Evolutionary conservation across 1,284 basidiomycete genomes (phyloP), one percentile per base, ranked within the genome.

Genomic region (Boletus smithii): DNA sequence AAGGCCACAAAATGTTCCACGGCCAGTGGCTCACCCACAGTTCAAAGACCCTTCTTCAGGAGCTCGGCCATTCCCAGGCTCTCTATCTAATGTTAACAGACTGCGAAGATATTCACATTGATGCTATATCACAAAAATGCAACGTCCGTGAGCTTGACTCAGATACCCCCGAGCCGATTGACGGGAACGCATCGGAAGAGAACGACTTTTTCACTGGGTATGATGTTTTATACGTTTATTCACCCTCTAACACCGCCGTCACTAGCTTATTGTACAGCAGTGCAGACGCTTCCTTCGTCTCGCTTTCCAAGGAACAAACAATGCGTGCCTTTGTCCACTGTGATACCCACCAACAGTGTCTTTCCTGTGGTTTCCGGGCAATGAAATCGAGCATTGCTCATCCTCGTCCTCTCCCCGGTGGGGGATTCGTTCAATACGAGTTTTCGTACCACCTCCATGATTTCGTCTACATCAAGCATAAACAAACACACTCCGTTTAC

Each of bases 1-100:
- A 42, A 5, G 67, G 62, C 38, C 53, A 55, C 46, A 78, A 77
- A 55, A 71, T 69, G 61, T 80, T 83, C 49, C 84, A 87, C 62
- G 80, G 71, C 0, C 79, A 81, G 46, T 87, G 85, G 84, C 72
- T 79, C 48, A 67, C 72, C 22, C 84, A 84, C 66, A 80, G 81
- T 3, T 81, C 79, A 5, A 77, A 81, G 55, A 85, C 80, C 0
- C 59, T 82, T 6, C 68, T 86, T 1, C 81, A 83, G 54, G 80
- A 87, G 54, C 73, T 75, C 0, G 76, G 81, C 0, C 82, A 86
- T 50, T 72, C 83, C 1, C 74, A 75, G 41, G 70, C 72, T 0
- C 65, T 87, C 1, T 85, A 74, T 55, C 69, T 77, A 14, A 69
- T 79, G 43, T 66, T 77, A 30, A 60, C 60, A 11, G 66, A 71